These are phyloP conservation scores for Pelargonium australe DNA, from an alignment of 441 rosid genomes.

Conservation along the genomic window DNA sequence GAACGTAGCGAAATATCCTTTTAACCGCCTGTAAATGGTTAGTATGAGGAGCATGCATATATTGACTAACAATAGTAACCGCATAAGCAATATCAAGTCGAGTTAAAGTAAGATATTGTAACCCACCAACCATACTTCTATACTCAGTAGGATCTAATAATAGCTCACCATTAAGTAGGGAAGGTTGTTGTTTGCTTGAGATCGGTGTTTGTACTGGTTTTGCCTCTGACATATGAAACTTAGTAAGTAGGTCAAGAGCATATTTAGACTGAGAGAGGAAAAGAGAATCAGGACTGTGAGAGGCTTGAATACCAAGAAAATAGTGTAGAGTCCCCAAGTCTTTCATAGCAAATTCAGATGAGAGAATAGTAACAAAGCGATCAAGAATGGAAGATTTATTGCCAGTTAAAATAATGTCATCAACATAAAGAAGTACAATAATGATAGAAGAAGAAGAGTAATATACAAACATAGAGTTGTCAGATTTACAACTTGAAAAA, in stretches of 20 bases:
- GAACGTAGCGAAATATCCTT: not conserved
- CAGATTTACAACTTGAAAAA: not conserved
- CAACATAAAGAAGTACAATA: not conserved
- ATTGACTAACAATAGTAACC: not conserved
- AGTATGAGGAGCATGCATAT: not conserved
- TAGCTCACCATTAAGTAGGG: not conserved
- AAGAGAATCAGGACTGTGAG: not conserved
- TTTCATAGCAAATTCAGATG: not conserved
- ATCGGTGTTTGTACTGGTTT: not conserved
- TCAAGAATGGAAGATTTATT: not conserved
- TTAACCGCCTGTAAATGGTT: not conserved
- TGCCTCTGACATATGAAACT: not conserved
- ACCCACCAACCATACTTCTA: not conserved
- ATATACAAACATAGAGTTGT: not conserved
- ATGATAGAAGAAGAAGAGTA: not conserved
- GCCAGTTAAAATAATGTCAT: slow-evolving; percentile 4
- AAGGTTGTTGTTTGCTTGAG: not conserved
- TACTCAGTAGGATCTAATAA: not conserved
- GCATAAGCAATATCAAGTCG: not conserved
- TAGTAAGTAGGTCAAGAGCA: not conserved
- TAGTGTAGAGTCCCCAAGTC: not conserved
- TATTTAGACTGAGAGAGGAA: not conserved
- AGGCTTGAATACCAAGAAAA: not conserved
- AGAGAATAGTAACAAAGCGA: not conserved
- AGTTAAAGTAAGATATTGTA: not conserved